A percentile compares a stretch with the other conserved stretches of the same genome.
Evolutionary conservation across 768 basidiomycete genomes (phyloP).

Genomic region (Dacryopinax spathularia): DNA sequence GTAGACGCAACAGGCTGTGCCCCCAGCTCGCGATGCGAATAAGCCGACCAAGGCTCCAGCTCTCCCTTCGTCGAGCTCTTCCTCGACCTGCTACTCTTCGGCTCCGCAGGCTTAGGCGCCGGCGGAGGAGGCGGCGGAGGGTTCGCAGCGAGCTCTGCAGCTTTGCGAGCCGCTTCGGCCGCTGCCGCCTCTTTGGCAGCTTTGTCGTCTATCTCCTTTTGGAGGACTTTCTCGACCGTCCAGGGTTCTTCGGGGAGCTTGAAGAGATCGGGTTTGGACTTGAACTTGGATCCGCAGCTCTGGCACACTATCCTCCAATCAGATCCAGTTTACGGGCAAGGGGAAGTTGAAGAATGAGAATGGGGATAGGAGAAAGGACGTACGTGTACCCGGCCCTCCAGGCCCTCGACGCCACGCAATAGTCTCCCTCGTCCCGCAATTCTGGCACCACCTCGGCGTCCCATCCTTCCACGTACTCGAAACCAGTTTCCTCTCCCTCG

Average conservation of each 20-base stretch:
- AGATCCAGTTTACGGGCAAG: background rate
- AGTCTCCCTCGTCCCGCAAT: constrained; percentile 1
- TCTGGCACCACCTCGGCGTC: background rate
- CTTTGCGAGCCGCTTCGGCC: background rate
- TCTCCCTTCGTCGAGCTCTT: background rate
- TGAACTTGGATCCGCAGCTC: background rate
- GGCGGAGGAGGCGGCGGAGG: background rate
- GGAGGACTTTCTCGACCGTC: background rate
- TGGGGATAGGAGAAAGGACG: too few species aligned
- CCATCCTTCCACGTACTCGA: constrained; percentile 1
- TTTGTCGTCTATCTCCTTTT: background rate
- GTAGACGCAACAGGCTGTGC: background rate
- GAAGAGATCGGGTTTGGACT: background rate
- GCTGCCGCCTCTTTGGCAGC: background rate
- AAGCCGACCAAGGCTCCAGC: background rate
- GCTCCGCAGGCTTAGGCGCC: background rate
- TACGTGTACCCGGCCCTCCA: background rate
- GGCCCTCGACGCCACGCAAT: constrained; percentile 1
- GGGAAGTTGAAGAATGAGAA: background rate
- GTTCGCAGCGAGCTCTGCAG: background rate
- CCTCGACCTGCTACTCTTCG: too few species aligned
- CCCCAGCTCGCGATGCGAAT: background rate
- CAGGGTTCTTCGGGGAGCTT: background rate
- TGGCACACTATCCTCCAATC: background rate
- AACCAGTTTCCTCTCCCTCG: background rate